Evolutionary conservation across 306 rosid genomes (phyloP), one percentile per base, ranked within the genome.

Genomic region (Cucurbita ficifolia): DNA sequence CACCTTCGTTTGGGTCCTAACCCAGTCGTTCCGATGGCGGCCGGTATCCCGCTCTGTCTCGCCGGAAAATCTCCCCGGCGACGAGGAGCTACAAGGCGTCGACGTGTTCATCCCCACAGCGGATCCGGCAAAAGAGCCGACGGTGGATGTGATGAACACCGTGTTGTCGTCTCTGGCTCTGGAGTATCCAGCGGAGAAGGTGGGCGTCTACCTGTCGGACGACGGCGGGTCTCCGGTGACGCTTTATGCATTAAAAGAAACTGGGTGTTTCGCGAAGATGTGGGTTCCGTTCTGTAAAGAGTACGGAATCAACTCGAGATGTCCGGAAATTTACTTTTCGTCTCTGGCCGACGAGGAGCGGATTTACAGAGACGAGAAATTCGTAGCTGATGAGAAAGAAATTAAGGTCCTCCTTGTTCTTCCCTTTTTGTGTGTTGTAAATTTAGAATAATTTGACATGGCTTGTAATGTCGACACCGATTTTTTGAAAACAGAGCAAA

Each of bases 41-140:
- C 90, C 88, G 0, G 76, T 89, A 33, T 75, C 85, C 1, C 72
- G 92, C 17, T 71, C 82, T 2, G 88, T 82, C 40, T 88, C 85
- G n/a, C 88, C 85, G 0, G 87, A 88, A 46, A 82, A 90, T 40
- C 22, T 92, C 61, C 90, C 96, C 0, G 75, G 63, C 7, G 82
- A 91, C 54, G 79, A 73, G 14, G 84, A 83, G 70, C 84, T 89
- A 51, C 97, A 91, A 0, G 74, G 76, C 0, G 60, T 92, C 18
- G 90, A 92, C 42, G 89, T 92, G 43, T 89, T 92, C 76, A 77
- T 89, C 74, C 89, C 89, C 82, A 92, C 92, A 2, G 81, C 86
- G 22, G 96, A 92, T 72, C 88, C 89, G 13, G 74, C 72, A 7
- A 89, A 75, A 75, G 97, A 92, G 73, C 97, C 97, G 4, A 73